Base-by-base conservation (phyloP, 2,329 filamentous ascomycete species). In the Exophiala viscosa region DNA sequence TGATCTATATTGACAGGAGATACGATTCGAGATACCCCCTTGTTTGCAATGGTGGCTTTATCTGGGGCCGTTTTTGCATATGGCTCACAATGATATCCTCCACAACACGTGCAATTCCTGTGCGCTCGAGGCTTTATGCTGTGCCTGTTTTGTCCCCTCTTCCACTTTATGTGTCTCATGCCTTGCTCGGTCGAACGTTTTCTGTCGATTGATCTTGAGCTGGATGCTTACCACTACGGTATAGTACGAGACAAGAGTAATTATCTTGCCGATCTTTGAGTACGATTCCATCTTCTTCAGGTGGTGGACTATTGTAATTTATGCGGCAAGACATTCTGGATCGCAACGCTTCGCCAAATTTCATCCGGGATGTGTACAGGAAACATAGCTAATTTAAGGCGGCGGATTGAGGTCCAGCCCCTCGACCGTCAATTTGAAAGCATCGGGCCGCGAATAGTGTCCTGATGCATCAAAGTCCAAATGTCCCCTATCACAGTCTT, bases 401-500 rank as follows among this genome's bases (percentile, higher is more conserved):
- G 81, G 81, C 5, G 82, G 82, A 49, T 72, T 75, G 43, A 85
- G 62, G 64, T 84, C 80, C 61, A 85, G 61, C 0, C 82, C 82
- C 46, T 83, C 76, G 2, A 85, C 82, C 0, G 70, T 78, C 50
- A 85, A 65, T 59, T 76, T 76, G 64, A 85, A 85, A 13, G 79
- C 74, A 65, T 85, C 84, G 57, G 79, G 87, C 67, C 90, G 79
- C 2, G 89, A 91, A 69, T 95, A 96, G 65, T 86, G 90, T 0
- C 91, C 91, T 2, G 83, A 89, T 34, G 88, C 84, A 73, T 96
- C 91, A 42, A 96, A 68, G 67, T 96, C 90, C 59, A 96, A 68
- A 47, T 89, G 76, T 0, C 90, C 91, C 8, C 88, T 78, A 60
- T 90, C 81, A 62, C 91, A 96, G 60, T 96, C 90, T 43, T 95